Evolutionary conservation across 228 moss, liverwort and hornwort genomes (phyloP), one percentile per base, ranked within the genome.

Genomic region (Sphagnum fallax): DNA sequence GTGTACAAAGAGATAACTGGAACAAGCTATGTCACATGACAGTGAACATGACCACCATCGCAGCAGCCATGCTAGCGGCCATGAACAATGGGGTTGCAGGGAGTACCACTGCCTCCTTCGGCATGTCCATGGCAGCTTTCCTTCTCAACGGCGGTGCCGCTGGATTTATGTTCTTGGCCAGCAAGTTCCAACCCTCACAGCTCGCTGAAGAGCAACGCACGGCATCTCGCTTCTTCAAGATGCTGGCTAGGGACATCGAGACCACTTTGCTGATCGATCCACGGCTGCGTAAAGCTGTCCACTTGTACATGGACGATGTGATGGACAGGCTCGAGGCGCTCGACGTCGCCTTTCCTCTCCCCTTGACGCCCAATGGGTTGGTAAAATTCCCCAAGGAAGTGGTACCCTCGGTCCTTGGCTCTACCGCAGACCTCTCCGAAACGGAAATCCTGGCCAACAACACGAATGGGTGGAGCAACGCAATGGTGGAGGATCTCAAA

Each of bases 191-290:
- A 71, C 81, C 81, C 12, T 81, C 81, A 14, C 77, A 77, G 64
- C 73, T 81, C 1, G 76, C 74, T 2, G 77, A 77, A 53, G 81
- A 81, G 71, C 81, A 80, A 61, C 76, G 63, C 50, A 70, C 67
- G 69, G 81, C 81, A 0, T 73, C 81, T 32, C 66, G 81, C 49
- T 81, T 81, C 64, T 77, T 77, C 68, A 81, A 47, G 52, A 64
- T 76, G 0, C 64, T 81, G 52, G 6, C 52, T 6, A 66, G 57
- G 60, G 81, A 81, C 2, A 16, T 81, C 6, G 70, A 77, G 49
- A 62, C 73, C 10, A 81, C 81, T 11, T 53, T 76, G 67, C 50
- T 67, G 52, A 71, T 81, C 15, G 74, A 77, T 70, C 81, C 81
- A 15, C 16, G 12, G 6, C 65, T 81, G 61, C 70, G 81, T 49